A percentile compares a stretch with the other conserved stretches of the same genome.
Conservation (phyloP, 2,329 filamentous ascomycete genomes). For the Aspergillus japonicus region DNA sequence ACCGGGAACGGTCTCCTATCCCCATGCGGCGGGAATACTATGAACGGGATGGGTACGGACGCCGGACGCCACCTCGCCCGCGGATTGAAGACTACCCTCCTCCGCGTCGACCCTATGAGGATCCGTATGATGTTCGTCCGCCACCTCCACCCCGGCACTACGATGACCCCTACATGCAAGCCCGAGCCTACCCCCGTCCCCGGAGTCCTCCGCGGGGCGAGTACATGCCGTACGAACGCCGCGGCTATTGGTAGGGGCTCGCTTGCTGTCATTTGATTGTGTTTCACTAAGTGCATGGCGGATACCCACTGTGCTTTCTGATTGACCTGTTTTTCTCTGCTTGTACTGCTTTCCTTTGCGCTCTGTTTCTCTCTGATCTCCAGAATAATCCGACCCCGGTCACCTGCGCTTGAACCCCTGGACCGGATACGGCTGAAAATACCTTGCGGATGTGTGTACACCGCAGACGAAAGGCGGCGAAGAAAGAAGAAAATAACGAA, state of each 20-base stretch:
- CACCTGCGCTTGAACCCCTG: neutral
- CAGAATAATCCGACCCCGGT: slow-evolving; percentile 2
- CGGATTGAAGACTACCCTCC: slow-evolving; percentile 74
- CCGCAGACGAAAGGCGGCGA: neutral
- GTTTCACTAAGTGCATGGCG: slow-evolving; percentile 20
- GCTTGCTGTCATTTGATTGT: slow-evolving; percentile 14
- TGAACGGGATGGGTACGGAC: slow-evolving; percentile 72
- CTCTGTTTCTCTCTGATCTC: slow-evolving; percentile 3
- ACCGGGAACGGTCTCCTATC: slow-evolving; percentile 80
- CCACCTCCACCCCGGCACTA: slow-evolving; percentile 53
- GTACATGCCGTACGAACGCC: slow-evolving; percentile 45
- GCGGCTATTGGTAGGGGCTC: slow-evolving; percentile 45
- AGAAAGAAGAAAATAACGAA: neutral
- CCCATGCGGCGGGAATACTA: slow-evolving; percentile 77
- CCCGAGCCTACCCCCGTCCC: slow-evolving; percentile 54
- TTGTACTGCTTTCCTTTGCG: neutral
- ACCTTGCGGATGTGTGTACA: neutral
- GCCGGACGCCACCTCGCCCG: slow-evolving; percentile 76
- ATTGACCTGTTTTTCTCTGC: slow-evolving; percentile 3
- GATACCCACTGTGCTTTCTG: slow-evolving; percentile 23
- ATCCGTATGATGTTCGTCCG: slow-evolving; percentile 56
- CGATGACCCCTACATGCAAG: slow-evolving; percentile 61
- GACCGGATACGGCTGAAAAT: slow-evolving; percentile 4
- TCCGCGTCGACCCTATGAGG: slow-evolving; percentile 58
- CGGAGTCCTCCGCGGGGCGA: slow-evolving; percentile 42